These are phyloP conservation scores for Polygonum aviculare DNA, from an alignment of 148 eudicot species.

Conservation along the genomic window DNA sequence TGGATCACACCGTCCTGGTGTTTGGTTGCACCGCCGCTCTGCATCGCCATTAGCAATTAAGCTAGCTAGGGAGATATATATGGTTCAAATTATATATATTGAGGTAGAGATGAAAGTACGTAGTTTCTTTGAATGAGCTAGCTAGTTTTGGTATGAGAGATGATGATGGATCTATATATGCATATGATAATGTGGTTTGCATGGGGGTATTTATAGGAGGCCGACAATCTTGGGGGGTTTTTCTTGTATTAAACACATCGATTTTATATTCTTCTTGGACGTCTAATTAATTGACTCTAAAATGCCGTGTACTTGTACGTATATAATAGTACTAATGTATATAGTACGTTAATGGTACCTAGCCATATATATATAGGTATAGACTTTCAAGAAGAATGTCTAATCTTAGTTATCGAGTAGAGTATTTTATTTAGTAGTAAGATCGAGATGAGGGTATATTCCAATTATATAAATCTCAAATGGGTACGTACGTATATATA, in stretches of 20 bases:
- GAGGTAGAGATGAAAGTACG: background rate
- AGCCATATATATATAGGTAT: background rate
- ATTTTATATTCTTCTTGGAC: background rate
- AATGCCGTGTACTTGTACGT: constrained; percentile 2
- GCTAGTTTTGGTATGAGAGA: background rate
- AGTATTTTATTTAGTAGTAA: background rate
- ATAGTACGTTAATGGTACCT: background rate
- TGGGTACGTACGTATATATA: too few relatives aligned
- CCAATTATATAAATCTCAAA: background rate
- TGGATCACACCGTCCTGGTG: constrained; percentile 21
- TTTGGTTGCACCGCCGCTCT: constrained; percentile 15
- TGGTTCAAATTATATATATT: too few relatives aligned
- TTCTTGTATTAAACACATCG: background rate
- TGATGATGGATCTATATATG: background rate
- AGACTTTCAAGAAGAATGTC: constrained; percentile 7
- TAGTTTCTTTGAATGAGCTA: background rate
- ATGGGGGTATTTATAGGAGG: constrained; percentile 8
- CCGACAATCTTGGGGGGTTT: constrained; percentile 4
- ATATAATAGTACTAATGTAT: background rate
- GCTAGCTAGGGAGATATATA: too few relatives aligned
- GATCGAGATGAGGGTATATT: background rate
- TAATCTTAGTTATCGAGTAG: background rate
- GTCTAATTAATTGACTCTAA: background rate
- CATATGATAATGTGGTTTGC: constrained; percentile 7
- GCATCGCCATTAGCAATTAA: constrained; percentile 7